Base-by-base conservation (phyloP, 202 grass and related monocot genomes). In the Musa balbisiana region DNA sequence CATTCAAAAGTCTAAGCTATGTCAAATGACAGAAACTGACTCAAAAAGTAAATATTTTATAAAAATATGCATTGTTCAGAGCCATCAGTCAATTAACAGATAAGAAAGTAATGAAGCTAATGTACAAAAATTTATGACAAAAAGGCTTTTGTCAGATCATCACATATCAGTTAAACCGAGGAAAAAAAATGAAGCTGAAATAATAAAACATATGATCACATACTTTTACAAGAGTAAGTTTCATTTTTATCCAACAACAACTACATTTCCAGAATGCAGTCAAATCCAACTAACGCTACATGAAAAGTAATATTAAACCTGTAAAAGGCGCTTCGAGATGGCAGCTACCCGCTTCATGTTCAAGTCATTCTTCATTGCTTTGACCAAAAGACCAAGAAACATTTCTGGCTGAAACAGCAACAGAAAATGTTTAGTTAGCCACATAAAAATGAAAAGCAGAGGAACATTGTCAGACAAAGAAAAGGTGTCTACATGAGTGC, bases 321-420 rank as follows among this genome's bases (percentile, higher is more conserved):
- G 94, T 51, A 97, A 79, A 63, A 97, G 79, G 19, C 94, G 81
- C 86, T 97, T 93, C 0, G 93, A 89, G 76, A 97, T 93, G 62
- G 94, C 90, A 73, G 90, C 84, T 51, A 91, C 90, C 77, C 94
- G 89, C 86, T 97, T 97, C 64, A 97, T 75, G 71, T 93, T 91
- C 67, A 93, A 74, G 84, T 93, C 94, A 83, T 97, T 93, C 83
- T 93, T 97, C 94, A 97, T 93, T 68, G 94, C 88, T 85, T 88
- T 98, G 66, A 92, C 89, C 82, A 98, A 78, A 51, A 98, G 59
- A 19, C 94, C 94, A 77, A 98, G 91, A 91, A 91, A 98, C 82
- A 98, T 88, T 73, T 98, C 94, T 16, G 90, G 90, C 94, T 98
- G 84, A 83, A 85, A 68, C 76, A 86, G 74, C 13, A 23, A 81